These are phyloP conservation scores for Penicillium frequentans DNA, from an alignment of 2,329 filamentous ascomycete genomes.

Conservation along the genomic window DNA sequence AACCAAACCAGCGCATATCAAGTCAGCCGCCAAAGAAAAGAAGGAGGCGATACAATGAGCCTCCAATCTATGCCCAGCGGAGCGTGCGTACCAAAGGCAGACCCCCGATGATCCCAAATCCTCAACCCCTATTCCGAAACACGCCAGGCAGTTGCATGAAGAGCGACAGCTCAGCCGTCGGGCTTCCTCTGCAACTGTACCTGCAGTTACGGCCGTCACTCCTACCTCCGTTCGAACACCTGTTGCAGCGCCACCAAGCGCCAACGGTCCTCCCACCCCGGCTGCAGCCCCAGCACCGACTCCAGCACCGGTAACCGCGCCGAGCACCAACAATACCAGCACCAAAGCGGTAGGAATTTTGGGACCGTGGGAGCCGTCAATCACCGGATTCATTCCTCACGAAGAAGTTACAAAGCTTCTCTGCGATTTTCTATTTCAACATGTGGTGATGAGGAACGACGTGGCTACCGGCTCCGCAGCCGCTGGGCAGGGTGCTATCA, in stretches of 20 bases:
- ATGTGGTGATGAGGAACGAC: constrained; percentile 68
- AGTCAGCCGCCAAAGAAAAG: constrained; percentile 49
- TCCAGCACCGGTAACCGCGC: neutral
- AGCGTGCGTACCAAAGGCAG: constrained; percentile 43
- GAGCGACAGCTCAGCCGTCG: constrained; percentile 26
- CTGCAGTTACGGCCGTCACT: constrained; percentile 12
- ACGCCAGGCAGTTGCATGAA: constrained; percentile 25
- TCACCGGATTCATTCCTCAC: constrained; percentile 68
- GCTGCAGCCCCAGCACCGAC: constrained; percentile 5
- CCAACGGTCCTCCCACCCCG: constrained; percentile 28
- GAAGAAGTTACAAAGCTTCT: constrained; percentile 73
- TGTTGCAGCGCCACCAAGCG: constrained; percentile 19
- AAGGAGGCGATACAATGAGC: constrained; percentile 52
- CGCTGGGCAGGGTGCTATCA: constrained; percentile 64
- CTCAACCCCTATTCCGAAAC: constrained; percentile 34
- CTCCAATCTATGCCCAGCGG: constrained; percentile 53
- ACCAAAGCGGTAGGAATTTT: constrained; percentile 26
- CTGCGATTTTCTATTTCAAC: constrained; percentile 76
- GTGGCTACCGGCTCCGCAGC: constrained; percentile 60
- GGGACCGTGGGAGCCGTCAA: constrained; percentile 55
- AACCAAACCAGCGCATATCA: constrained; percentile 18
- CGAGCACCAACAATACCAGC: neutral
- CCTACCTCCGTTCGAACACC: constrained; percentile 17
- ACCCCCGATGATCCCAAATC: constrained; percentile 43
- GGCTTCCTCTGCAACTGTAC: constrained; percentile 16